These are phyloP conservation scores for Xerocomus brunneocitrinus DNA, from an alignment of 768 basidiomycete species.

Conservation along the genomic window DNA sequence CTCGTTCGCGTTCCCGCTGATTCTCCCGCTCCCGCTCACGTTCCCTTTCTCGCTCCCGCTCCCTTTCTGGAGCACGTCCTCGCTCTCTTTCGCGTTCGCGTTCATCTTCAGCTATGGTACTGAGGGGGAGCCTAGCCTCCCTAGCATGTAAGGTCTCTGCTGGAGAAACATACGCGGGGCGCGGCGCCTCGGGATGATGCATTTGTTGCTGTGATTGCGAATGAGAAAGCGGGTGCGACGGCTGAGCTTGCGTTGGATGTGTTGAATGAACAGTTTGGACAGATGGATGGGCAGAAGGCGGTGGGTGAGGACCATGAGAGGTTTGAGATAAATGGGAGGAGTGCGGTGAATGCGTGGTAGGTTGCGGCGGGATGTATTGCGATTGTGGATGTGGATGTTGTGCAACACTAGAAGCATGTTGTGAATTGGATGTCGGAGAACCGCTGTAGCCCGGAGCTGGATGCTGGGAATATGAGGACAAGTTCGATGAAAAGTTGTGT, in stretches of 20 bases:
- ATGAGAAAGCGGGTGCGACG: slow-evolving; percentile 26
- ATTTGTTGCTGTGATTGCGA: slow-evolving; percentile 24
- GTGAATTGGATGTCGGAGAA: slow-evolving; percentile 17
- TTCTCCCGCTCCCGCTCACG: slow-evolving; percentile 16
- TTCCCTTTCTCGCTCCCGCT: slow-evolving; percentile 21
- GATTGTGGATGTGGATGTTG: slow-evolving; percentile 25
- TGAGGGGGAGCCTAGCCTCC: slow-evolving; percentile 15
- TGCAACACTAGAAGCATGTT: slow-evolving; percentile 10
- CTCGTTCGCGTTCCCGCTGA: slow-evolving; percentile 20
- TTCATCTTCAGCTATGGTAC: slow-evolving; percentile 12
- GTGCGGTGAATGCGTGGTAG: slow-evolving; percentile 10
- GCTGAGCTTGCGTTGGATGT: slow-evolving; percentile 18
- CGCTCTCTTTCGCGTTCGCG: slow-evolving; percentile 21
- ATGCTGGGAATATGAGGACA: slow-evolving; percentile 17
- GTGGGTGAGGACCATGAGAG: slow-evolving; percentile 12
- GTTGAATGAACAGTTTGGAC: slow-evolving; percentile 13
- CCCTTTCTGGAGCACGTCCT: slow-evolving; percentile 11
- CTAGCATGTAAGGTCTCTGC: slow-evolving; percentile 28
- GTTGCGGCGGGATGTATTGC: slow-evolving; percentile 21
- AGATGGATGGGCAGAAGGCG: slow-evolving; percentile 12
- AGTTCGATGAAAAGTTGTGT: slow-evolving; percentile 14
- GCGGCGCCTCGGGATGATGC: slow-evolving; percentile 21
- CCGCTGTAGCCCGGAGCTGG: slow-evolving; percentile 9
- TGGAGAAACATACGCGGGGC: slow-evolving; percentile 25
- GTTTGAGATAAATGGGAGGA: slow-evolving; percentile 13